Percentiles rank a stretch among this genome's conserved stretches.
Evolutionary conservation across 2,329 filamentous ascomycete genomes (phyloP).

Genomic region (Penicillium sp.): DNA sequence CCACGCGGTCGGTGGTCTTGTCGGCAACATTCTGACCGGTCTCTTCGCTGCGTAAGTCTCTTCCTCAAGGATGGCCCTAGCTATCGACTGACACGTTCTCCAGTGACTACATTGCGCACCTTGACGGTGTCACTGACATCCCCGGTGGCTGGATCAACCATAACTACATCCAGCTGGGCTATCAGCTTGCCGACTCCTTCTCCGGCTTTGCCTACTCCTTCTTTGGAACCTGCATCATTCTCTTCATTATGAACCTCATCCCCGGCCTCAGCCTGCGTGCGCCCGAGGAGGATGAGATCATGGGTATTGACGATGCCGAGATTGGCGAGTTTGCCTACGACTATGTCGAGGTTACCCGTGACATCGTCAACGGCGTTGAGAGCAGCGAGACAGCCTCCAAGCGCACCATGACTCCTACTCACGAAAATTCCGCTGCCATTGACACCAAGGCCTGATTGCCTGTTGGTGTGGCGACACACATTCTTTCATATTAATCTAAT

Average conservation of each 20-base stretch:
- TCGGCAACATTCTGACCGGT: constrained; percentile 75
- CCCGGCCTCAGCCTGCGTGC: constrained; percentile 73
- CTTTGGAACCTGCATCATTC: constrained; percentile 70
- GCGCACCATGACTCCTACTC: constrained; percentile 29
- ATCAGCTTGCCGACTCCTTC: constrained; percentile 79
- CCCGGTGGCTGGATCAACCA: constrained; percentile 77
- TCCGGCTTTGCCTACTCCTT: constrained; percentile 77
- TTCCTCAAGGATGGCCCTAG: background rate
- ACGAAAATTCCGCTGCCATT: constrained; percentile 15
- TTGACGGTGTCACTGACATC: constrained; percentile 69
- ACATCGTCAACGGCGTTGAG: constrained; percentile 55
- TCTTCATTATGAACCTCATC: constrained; percentile 75
- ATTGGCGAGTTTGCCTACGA: constrained; percentile 96
- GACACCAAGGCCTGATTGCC: constrained; percentile 27
- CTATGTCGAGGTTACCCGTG: constrained; percentile 78
- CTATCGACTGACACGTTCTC: constrained; percentile 10
- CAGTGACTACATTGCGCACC: constrained; percentile 73
- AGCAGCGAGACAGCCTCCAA: constrained; percentile 27
- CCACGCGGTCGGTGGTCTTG: constrained; percentile 72
- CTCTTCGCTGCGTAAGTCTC: constrained; percentile 70
- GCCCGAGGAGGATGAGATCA: constrained; percentile 72
- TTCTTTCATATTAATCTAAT: constrained; percentile 11
- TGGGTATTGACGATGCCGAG: constrained; percentile 85
- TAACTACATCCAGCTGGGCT: constrained; percentile 78
- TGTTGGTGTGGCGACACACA: background rate